Conservation (phyloP, 805 yeast species). For the Candida easanensis region DNA sequence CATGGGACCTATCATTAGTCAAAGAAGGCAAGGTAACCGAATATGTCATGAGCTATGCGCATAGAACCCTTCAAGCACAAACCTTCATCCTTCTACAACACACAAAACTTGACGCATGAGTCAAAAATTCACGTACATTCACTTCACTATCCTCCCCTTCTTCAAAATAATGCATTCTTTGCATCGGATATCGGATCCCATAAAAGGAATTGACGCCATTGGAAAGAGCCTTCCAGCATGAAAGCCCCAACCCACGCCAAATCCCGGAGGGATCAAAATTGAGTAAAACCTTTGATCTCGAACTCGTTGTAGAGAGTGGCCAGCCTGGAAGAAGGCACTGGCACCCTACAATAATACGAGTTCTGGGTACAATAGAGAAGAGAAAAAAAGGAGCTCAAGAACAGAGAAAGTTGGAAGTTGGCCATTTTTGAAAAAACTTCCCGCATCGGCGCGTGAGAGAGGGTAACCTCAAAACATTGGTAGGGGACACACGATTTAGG, state of each 20-base stretch:
- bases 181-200: background rate
- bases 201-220: background rate
- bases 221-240: background rate
- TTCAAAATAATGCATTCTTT: too few species aligned
- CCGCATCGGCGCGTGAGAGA: background rate
- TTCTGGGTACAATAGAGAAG: constrained; percentile 2
- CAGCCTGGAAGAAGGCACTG: constrained; percentile 2
- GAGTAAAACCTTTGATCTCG: background rate
- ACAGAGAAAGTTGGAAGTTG: constrained; percentile 10
- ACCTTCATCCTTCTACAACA: too few species aligned
- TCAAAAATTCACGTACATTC: too few species aligned
- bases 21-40: too few species aligned
- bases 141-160: too few species aligned
- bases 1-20: too few species aligned
- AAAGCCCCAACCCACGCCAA: background rate
- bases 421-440: background rate
- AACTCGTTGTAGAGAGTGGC: constrained; percentile 5
- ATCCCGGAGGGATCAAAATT: background rate
- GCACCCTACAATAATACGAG: constrained; percentile 5
- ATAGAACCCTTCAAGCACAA: too few species aligned
- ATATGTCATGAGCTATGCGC: too few species aligned
- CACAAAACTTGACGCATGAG: too few species aligned
- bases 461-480: background rate
- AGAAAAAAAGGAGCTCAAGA: background rate
- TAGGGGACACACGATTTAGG: background rate